Evolutionary conservation across 225 moss, liverwort and hornwort genomes (phyloP), one percentile per base, ranked within the genome.

Genomic region (Anthoceros angustus): DNA sequence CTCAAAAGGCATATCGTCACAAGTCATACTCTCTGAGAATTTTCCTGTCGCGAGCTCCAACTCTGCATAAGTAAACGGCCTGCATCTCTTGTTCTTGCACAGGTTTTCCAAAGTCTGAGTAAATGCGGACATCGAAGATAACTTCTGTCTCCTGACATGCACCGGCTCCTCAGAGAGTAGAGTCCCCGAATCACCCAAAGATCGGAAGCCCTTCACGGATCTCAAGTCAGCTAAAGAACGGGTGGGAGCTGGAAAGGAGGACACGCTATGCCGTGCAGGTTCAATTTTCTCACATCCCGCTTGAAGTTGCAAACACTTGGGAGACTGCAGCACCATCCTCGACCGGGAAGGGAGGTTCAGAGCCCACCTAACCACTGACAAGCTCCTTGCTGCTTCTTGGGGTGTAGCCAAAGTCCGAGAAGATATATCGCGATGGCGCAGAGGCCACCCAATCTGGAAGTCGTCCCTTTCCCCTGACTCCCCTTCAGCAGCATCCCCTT

Each of bases 281-380:
- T 69, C 61, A 39, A n/a, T 23, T 23, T 40, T 61, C 16, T 23
- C 41, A 16, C 14, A 6, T 39, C 15, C 39, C 39, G 12, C 41
- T 40, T 21, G 69, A 25, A n/a, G 39, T 15, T n/a, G 40, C 15
- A n/a, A 39, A 7, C 5, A 39, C 26, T 40, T 15, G 5, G 24
- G 39, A 24, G 39, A n/a, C 3, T 14, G 67, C 2, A 16, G 45
- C 16, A 48, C 21, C 25, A 25, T 21, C 43, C 67, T 41, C 7
- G 42, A 67, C 41, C 70, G 65, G 14, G 45, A 39, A 7, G 80
- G 78, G 21, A 76, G 40, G 60, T 83, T 75, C 55, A 80, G 60
- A 5, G 83, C 83, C 83, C 83, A 80, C 64, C 80, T 75, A 25
- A 80, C 80, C 20, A 78, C 77, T n/a, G 83, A 78, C 70, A 83